Percentiles rank a stretch among this genome's conserved stretches.
phyloP scores from a whole-genome alignment of 2,329 filamentous ascomycete genomes.

The Venturia asperata region DNA sequence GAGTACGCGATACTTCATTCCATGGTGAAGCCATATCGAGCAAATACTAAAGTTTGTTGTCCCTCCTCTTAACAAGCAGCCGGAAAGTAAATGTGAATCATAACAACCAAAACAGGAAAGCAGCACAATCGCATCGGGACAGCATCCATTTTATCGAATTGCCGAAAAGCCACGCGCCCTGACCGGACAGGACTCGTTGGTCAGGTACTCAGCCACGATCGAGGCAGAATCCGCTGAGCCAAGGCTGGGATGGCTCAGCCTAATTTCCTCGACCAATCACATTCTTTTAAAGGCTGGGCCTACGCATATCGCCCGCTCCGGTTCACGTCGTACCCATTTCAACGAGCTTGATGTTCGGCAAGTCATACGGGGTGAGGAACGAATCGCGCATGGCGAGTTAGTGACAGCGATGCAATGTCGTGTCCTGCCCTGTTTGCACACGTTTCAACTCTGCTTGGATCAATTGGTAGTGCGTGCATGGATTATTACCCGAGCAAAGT shows the following conservation, averaged over 20 bases:
- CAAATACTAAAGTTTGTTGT: background rate
- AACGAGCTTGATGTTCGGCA: background rate
- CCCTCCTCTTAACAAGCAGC: background rate
- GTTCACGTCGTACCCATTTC: background rate
- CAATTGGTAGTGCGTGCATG: background rate
- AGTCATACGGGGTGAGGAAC: background rate
- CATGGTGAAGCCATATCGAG: background rate
- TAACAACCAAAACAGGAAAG: background rate
- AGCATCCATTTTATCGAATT: background rate
- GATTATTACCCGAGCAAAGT: background rate
- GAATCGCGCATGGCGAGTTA: background rate
- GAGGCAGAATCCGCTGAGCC: conserved; percentile 2
- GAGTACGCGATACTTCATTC: background rate
- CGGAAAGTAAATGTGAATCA: background rate
- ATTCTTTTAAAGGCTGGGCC: background rate
- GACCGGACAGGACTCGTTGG: background rate
- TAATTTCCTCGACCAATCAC: background rate
- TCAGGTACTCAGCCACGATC: conserved; percentile 7
- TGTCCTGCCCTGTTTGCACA: background rate
- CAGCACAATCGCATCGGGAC: background rate
- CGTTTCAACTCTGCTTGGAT: background rate
- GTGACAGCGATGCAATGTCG: background rate
- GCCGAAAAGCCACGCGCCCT: conserved; percentile 1
- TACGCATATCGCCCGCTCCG: background rate
- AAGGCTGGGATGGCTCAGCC: conserved; percentile 9